These are phyloP conservation scores for Aspergillus chevalieri DNA, from an alignment of 2,329 filamentous ascomycete species.

Conservation along the genomic window DNA sequence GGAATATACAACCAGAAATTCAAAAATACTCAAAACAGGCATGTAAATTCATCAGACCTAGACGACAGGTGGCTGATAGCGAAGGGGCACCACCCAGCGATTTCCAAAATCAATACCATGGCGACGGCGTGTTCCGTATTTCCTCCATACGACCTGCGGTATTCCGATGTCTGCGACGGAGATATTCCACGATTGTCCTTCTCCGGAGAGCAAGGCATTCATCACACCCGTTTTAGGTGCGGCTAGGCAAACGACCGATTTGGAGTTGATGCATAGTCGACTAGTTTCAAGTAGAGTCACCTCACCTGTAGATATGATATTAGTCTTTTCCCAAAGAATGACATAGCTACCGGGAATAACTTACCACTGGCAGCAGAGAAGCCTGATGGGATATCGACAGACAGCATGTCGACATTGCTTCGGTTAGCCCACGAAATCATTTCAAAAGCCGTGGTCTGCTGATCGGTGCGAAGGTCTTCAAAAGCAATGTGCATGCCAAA, in stretches of 20 bases:
- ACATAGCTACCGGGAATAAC: slow-evolving; percentile 37
- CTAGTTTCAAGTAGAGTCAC: slow-evolving; percentile 62
- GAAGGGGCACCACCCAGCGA: slow-evolving; percentile 74
- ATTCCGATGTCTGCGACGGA: slow-evolving; percentile 85
- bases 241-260: slow-evolving; percentile 77
- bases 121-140: slow-evolving; percentile 71
- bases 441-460: slow-evolving; percentile 78
- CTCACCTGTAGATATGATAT: slow-evolving; percentile 37
- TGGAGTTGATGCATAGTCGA: slow-evolving; percentile 71
- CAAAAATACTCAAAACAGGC: too few species aligned
- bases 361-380: slow-evolving; percentile 72
- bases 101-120: slow-evolving; percentile 84
- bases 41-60: slow-evolving; percentile 5
- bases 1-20: too few species aligned
- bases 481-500: slow-evolving; percentile 83
- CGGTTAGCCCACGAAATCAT: slow-evolving; percentile 93
- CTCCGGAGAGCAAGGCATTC: slow-evolving; percentile 62
- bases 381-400: slow-evolving; percentile 86
- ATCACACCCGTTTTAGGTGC: slow-evolving; percentile 81
- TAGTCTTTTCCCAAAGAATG: slow-evolving; percentile 4
- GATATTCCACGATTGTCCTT: slow-evolving; percentile 61
- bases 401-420: slow-evolving; percentile 72
- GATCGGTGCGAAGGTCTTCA: slow-evolving; percentile 75
- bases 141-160: slow-evolving; percentile 74
- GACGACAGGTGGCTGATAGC: slow-evolving; percentile 31